Evolutionary conservation across 306 rosid genomes (phyloP).

Genomic region (Elaeagnus macrophylla): DNA sequence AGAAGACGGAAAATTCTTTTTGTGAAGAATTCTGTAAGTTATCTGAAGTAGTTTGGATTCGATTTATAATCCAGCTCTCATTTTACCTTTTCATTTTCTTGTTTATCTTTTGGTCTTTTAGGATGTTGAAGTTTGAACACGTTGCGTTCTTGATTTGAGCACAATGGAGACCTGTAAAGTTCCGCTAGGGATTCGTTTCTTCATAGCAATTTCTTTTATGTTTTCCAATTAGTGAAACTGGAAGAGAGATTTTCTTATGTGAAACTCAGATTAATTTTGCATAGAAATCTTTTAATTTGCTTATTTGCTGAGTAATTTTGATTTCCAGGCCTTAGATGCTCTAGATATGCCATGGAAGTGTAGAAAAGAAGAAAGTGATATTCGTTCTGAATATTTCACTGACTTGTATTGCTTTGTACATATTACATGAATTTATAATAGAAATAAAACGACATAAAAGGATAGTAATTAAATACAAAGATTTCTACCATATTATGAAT

Average conservation of each 20-base stretch:
- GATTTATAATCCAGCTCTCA: background rate
- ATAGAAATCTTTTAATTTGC: slow-evolving; percentile 10
- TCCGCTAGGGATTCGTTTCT: background rate
- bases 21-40: slow-evolving; percentile 7
- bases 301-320: slow-evolving; percentile 14
- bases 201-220: slow-evolving; percentile 1
- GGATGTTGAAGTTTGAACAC: background rate
- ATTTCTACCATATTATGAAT: too few relatives aligned
- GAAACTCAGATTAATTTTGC: slow-evolving; percentile 5
- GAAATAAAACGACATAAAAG: too few relatives aligned
- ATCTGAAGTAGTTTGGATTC: background rate
- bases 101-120: background rate
- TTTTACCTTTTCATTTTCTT: background rate
- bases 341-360: slow-evolving; percentile 29
- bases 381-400: too few relatives aligned
- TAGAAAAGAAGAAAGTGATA: too few relatives aligned
- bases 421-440: too few relatives aligned
- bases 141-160: background rate
- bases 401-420: too few relatives aligned
- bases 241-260: slow-evolving; percentile 1
- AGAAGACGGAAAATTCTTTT: too few relatives aligned
- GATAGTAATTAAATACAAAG: too few relatives aligned
- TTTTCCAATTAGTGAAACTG: slow-evolving; percentile 2
- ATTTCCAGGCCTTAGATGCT: slow-evolving; percentile 29
- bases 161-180: slow-evolving; percentile 15